Percentiles rank a stretch among this genome's conserved stretches.
Conservation (phyloP, 176 grass and related monocot genomes). For the Rhynchospora pubera region DNA sequence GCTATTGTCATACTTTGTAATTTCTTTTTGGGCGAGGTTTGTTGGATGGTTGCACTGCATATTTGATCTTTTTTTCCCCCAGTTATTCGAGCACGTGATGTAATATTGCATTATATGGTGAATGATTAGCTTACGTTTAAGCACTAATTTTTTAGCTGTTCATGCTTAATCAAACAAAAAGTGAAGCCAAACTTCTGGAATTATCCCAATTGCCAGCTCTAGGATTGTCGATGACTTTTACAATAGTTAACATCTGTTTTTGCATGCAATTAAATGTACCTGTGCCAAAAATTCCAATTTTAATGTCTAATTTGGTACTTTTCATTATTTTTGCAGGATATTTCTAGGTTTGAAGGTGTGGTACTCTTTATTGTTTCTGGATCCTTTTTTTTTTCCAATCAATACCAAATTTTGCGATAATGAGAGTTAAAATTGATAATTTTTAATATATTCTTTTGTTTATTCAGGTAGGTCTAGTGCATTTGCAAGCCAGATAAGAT, state of each 20-base stretch:
- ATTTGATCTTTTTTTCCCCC: neutral
- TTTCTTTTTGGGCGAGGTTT: too few relatives aligned
- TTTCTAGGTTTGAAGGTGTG: conserved; percentile 10
- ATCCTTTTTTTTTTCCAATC: neutral
- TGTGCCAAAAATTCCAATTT: neutral
- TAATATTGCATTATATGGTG: neutral
- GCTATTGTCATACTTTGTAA: too few relatives aligned
- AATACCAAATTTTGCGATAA: neutral
- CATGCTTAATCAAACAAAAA: neutral
- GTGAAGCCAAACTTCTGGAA: neutral
- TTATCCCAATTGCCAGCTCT: too few relatives aligned
- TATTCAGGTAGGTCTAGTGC: neutral
- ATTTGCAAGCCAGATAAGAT: conserved; percentile 26
- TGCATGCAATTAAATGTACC: neutral
- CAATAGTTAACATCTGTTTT: neutral
- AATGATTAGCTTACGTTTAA: neutral
- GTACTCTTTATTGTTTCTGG: neutral
- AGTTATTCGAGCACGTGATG: too few relatives aligned
- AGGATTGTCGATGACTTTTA: neutral
- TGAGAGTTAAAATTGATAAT: neutral
- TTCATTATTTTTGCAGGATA: conserved; percentile 13
- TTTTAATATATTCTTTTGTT: neutral
- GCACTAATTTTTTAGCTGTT: neutral
- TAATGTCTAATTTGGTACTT: conserved; percentile 6
- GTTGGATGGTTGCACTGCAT: neutral